Evolutionary conservation across 306 rosid species (phyloP), one percentile per base, ranked within the genome.

Genomic region (Nissolia schottii): DNA sequence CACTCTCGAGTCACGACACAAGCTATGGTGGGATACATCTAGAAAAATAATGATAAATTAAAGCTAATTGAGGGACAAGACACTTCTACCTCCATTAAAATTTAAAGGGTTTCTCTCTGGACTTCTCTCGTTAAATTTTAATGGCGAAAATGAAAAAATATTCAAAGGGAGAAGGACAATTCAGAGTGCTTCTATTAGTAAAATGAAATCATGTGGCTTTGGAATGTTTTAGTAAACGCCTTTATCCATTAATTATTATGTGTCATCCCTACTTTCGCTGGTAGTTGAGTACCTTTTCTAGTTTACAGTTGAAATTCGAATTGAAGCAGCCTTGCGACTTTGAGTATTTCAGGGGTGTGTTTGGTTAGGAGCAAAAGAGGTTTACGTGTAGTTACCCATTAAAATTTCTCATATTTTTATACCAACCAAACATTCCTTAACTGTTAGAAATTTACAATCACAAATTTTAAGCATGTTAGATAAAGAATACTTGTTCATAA

Each of bases 271-370:
- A 48, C 70, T 60, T 60, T 45, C 1, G 37, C 19, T 22, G 32
- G 62, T 24, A n/a, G n/a, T n/a, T n/a, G 53, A 13, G 20, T 7
- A 20, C 61, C 46, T 43, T 67, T 67, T 75, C 74, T 66, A 40
- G 67, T 55, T 65, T 55, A 40, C 19, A 57, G 61, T 65, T 64
- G 74, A 28, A 60, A 40, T 66, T 66, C 23, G 45, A 66, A 56
- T 32, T 51, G 54, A 76, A 53, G 80, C 70, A 76, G 58, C 63
- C 63, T 56, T 76, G 80, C 27, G 45, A 23, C n/a, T n/a, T n/a
- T n/a, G n/a, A n/a, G n/a, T n/a, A n/a, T n/a, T n/a, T n/a, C n/a
- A n/a, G n/a, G n/a, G n/a, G n/a, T n/a, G n/a, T n/a, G n/a, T n/a
- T n/a, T n/a, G n/a, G n/a, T n/a, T n/a, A n/a, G n/a, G n/a, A n/a